Base-by-base conservation (phyloP, 495 filamentous ascomycete genomes). In the Podospora conica region DNA sequence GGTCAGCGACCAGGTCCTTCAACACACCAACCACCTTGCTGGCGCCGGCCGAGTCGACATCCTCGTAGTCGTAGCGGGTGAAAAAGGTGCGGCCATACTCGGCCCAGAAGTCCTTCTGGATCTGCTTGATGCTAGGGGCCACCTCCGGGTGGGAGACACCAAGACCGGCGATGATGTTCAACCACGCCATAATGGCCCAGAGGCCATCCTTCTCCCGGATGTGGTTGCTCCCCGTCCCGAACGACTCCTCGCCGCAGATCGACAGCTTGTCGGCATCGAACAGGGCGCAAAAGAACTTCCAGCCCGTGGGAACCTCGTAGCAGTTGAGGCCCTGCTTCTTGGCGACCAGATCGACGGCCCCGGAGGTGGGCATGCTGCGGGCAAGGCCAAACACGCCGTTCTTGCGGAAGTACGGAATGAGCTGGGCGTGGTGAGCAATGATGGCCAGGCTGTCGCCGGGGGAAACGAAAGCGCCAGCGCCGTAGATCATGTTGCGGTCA, bases 401-500 rank as follows among this genome's bases (percentile, higher is more conserved):
- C 77, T 95, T 91, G 83, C 92, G 88, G 87, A 98, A 98, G 80
- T 94, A 98, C 48, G 95, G 95, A 72, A 98, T 98, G 60, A 96
- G 85, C 61, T 93, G 80, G 65, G 95, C 92, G 71, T 98, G 89
- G 83, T 98, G 95, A 40, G 95, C 91, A 75, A 98, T 98, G 78
- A 98, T 98, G 69, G 95, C 95, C 69, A 98, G 81, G 74, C 90
- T 93, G 84, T 98, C 95, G 68, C 95, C 95, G 12, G 95, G 95
- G 8, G 96, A 98, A 63, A 98, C 95, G 73, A 98, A 98, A 53
- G 87, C 88, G 73, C 95, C 92, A 69, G 93, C 94, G 65, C 95
- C 95, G 77, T 98, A 98, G 74, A 98, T 98, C 95, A 98, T 98
- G 85, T 98, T 98, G 65, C 95, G 91, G 81, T 98, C 95, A 70